Evolutionary conservation across 2,329 filamentous ascomycete species (phyloP), one percentile per base, ranked within the genome.

Genomic region (Curvularia verruculosa): DNA sequence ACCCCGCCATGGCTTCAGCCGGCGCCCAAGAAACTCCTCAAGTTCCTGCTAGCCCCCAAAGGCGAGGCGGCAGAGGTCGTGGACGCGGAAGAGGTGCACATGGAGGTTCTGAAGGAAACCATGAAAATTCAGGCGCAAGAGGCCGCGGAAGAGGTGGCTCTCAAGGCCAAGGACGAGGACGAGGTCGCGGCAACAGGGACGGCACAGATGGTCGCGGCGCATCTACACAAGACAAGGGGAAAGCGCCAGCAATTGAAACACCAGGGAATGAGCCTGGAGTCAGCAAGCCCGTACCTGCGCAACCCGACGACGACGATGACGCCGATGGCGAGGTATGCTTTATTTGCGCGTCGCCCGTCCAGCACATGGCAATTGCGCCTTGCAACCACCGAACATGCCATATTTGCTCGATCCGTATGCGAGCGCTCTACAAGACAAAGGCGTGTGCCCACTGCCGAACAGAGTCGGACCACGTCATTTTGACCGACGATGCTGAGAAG

Each of bases 311-410:
- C 44, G 71, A 48, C 72, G 77, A 58, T 80, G 63, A 59, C 80
- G 63, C 77, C 3, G 85, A 85, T 46, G 85, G 84, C 26, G 84
- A 97, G 61, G 85, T 97, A 59, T 99, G 95, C 85, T 98, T 98
- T 78, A 99, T 99, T 72, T 99, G 95, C 78, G 94, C 95, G 54
- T 96, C 93, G 64, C 86, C 89, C 2, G 89, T 99, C 46, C 87
- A 90, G 47, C 92, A 98, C 80, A 88, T 91, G 68, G 90, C 93
- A 9, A 87, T 99, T 63, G 88, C 93, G 29, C 94, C 95, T 19
- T 99, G 95, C 79, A 98, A 97, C 77, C 95, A 99, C 79, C 86
- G 91, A 55, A 97, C 94, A 47, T 99, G 95, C 75, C 95, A 99
- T 79, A 96, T 98, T 64, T 99, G 95, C 77, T 89, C 92, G 9